Evolutionary conservation across 345 rosid genomes (phyloP), one percentile per base, ranked within the genome.

Genomic region (Populus deltoides): DNA sequence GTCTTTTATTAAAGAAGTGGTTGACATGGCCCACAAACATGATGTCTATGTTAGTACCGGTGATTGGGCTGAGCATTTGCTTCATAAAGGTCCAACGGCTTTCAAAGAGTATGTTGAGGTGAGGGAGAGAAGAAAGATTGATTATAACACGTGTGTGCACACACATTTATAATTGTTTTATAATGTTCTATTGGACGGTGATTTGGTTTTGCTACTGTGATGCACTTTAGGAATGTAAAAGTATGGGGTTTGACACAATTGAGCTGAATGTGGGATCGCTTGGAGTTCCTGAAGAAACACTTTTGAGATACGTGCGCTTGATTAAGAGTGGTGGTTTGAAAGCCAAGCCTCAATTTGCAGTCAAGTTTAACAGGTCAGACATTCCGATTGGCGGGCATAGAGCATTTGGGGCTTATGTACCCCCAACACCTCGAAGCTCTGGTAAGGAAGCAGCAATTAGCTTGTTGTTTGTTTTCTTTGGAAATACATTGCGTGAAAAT

Each of bases 11-110:
- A 86, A 87, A 77, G 86, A 91, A 78, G 92, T 91, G 69, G 88
- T 91, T 51, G 84, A 88, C 69, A 84, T 82, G 88, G 97, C 97
- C 69, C 97, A 92, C 78, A 87, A 88, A 29, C 94, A 93, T 79
- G 86, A 90, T 74, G 91, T 93, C 9, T 93, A 93, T 79, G 99
- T 93, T 11, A 93, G 95, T 71, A 92, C 95, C 0, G 95, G 98
- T 7, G 98, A 93, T 61, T 96, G 98, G 98, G 92, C 97, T 16
- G 98, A 93, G 36, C 97, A 93, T 86, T 59, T 88, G 85, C 83
- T 87, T 78, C 90, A 85, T 53, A 81, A 68, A 87, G 94, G 94
- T 76, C 95, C 91, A 22, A 87, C 97, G 13, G 89, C 92, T 77
- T 92, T 96, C 87, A 89, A 87, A 79, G 89, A 92, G 6, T 92